Conservation (phyloP, 768 basidiomycete species). For the Heimioporus sp. region DNA sequence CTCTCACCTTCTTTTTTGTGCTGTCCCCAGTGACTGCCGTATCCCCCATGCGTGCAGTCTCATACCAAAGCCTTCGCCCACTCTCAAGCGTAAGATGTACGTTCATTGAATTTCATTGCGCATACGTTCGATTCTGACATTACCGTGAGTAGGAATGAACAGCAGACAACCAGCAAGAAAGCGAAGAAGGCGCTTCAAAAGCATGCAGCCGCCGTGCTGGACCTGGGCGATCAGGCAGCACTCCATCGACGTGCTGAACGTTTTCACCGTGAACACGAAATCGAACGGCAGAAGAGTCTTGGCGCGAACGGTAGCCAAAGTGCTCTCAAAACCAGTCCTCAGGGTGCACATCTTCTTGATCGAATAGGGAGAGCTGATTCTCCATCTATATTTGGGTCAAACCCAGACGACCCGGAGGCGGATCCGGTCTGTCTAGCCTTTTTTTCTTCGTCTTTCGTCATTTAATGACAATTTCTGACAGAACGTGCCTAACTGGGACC, state of each 20-base stretch:
- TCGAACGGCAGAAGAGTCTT: constrained; percentile 66
- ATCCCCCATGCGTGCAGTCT: constrained; percentile 40
- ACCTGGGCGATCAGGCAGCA: constrained; percentile 65
- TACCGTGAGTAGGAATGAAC: constrained; percentile 36
- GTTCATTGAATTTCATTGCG: constrained; percentile 15
- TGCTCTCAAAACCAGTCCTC: constrained; percentile 44
- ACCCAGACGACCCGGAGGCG: constrained; percentile 67
- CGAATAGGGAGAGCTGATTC: constrained; percentile 42
- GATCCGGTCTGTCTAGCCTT: constrained; percentile 53
- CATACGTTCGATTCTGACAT: constrained; percentile 7
- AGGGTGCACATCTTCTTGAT: constrained; percentile 54
- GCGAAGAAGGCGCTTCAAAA: constrained; percentile 54
- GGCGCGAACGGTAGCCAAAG: constrained; percentile 30
- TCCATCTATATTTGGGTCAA: constrained; percentile 45
- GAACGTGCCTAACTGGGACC: constrained; percentile 98
- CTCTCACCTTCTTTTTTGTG: background rate
- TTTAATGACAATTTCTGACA: constrained; percentile 31
- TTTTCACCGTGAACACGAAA: constrained; percentile 87
- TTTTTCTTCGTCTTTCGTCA: background rate
- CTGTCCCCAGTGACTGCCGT: constrained; percentile 20
- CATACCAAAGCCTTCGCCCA: constrained; percentile 54
- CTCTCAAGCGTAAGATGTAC: constrained; percentile 72
- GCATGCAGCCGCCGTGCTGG: constrained; percentile 36
- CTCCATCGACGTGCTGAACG: constrained; percentile 79
- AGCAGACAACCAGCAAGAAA: constrained; percentile 52